A percentile compares a stretch with the other conserved stretches of the same genome.
Evolutionary conservation across 768 basidiomycete genomes (phyloP).

Genomic region (Mycena galopus): DNA sequence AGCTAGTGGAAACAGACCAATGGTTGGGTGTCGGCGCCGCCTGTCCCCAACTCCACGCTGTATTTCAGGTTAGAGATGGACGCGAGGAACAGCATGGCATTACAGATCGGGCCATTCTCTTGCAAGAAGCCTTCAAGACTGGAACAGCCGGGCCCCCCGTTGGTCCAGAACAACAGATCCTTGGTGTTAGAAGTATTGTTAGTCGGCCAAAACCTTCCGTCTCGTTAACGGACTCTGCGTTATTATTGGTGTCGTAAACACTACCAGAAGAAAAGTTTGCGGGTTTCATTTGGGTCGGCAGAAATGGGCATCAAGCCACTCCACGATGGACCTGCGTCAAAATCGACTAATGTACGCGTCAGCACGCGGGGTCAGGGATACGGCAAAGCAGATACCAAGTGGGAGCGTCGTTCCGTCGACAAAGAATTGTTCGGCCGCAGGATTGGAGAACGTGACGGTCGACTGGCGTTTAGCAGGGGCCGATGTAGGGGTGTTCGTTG

Average conservation of each 20-base stretch:
- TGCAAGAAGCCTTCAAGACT: slow-evolving; percentile 76
- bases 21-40: slow-evolving; percentile 58
- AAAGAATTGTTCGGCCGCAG: slow-evolving; percentile 64
- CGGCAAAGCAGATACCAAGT: slow-evolving; percentile 46
- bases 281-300: slow-evolving; percentile 65
- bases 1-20: too few relatives aligned
- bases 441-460: slow-evolving; percentile 72
- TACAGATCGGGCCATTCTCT: slow-evolving; percentile 73
- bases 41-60: slow-evolving; percentile 68
- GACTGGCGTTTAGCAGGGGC: slow-evolving; percentile 51
- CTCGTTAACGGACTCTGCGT: neutral
- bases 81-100: slow-evolving; percentile 43
- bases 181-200: slow-evolving; percentile 70
- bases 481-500: slow-evolving; percentile 35
- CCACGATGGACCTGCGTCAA: slow-evolving; percentile 80
- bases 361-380: neutral
- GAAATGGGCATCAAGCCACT: slow-evolving; percentile 78
- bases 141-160: slow-evolving; percentile 76
- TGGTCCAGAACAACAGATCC: slow-evolving; percentile 76
- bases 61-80: neutral
- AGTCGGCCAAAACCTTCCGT: slow-evolving; percentile 77
- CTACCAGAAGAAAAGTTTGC: slow-evolving; percentile 68
- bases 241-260: neutral
- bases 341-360: slow-evolving; percentile 57
- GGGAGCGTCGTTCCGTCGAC: slow-evolving; percentile 63